Evolutionary conservation across 1,284 basidiomycete species (phyloP).

Genomic region (Rhodotorula sp.): DNA sequence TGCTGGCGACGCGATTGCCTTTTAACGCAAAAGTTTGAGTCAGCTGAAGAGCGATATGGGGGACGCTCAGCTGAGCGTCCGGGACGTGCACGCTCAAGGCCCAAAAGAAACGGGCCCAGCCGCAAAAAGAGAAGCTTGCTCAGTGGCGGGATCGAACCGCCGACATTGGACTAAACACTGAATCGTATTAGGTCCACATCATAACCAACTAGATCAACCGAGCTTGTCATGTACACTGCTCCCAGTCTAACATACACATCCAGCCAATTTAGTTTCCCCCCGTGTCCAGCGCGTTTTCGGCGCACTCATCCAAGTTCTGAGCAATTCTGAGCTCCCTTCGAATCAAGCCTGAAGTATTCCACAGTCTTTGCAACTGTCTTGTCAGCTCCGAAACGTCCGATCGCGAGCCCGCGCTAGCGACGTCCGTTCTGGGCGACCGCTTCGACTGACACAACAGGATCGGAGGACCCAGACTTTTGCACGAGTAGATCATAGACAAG

Average conservation of each 20-base stretch:
- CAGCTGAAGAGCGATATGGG: too few species aligned
- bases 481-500: too few species aligned
- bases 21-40: too few species aligned
- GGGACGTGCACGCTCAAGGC: too few species aligned
- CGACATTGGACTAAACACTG: slow-evolving; percentile 9
- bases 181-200: slow-evolving; percentile 13
- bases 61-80: too few species aligned
- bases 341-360: not conserved
- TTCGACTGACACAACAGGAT: too few species aligned
- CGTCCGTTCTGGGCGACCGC: not conserved
- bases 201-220: slow-evolving; percentile 25
- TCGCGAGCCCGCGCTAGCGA: not conserved
- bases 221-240: not conserved
- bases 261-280: not conserved
- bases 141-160: slow-evolving; percentile 22
- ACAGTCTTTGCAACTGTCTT: too few species aligned
- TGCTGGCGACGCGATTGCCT: too few species aligned
- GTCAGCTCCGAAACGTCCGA: not conserved
- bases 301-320: not conserved
- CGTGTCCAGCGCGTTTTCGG: not conserved
- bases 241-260: not conserved
- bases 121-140: not conserved
- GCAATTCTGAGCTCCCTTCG: too few species aligned
- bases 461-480: too few species aligned
- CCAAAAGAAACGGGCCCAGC: too few species aligned